These are phyloP conservation scores for Cucumis cinereus DNA, from an alignment of 306 rosid genomes.

Conservation along the genomic window DNA sequence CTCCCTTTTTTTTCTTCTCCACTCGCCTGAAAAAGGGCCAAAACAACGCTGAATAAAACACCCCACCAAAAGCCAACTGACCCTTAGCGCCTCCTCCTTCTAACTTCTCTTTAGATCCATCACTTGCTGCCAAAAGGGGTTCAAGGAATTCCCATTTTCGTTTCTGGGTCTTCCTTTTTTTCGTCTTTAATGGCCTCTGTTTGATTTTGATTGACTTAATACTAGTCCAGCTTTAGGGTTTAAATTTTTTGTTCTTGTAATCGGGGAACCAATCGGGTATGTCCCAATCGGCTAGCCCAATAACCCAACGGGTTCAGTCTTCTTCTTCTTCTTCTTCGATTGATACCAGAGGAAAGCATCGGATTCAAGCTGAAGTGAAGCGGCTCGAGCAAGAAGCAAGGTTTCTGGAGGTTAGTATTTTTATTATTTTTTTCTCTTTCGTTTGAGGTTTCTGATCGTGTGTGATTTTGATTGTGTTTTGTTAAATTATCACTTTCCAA, in stretches of 20 bases:
- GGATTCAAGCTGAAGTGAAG: constrained; percentile 80
- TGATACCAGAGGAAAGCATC: constrained; percentile 88
- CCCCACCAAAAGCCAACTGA: neutral
- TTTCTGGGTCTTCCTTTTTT: constrained; percentile 39
- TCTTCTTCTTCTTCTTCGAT: constrained; percentile 48
- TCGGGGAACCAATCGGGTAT: constrained; percentile 41
- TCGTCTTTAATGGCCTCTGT: constrained; percentile 16
- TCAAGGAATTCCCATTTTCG: constrained; percentile 34
- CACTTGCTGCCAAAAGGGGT: constrained; percentile 12
- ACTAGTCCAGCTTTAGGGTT: neutral
- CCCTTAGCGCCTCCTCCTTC: neutral
- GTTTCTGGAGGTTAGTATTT: constrained; percentile 58
- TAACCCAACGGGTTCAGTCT: constrained; percentile 53
- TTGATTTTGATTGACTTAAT: neutral
- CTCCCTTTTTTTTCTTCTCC: neutral
- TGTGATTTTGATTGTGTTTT: neutral
- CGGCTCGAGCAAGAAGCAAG: constrained; percentile 88
- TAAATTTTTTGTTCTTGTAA: constrained; percentile 1
- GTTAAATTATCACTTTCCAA: neutral
- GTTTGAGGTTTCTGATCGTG: neutral
- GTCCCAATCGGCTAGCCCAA: constrained; percentile 51
- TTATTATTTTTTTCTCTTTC: neutral
- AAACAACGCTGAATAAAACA: neutral
- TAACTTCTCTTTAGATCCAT: constrained; percentile 19
- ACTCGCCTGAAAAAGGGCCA: neutral